phyloP scores from a whole-genome alignment of 257 asterid species.

The Euphrasia confusa region DNA sequence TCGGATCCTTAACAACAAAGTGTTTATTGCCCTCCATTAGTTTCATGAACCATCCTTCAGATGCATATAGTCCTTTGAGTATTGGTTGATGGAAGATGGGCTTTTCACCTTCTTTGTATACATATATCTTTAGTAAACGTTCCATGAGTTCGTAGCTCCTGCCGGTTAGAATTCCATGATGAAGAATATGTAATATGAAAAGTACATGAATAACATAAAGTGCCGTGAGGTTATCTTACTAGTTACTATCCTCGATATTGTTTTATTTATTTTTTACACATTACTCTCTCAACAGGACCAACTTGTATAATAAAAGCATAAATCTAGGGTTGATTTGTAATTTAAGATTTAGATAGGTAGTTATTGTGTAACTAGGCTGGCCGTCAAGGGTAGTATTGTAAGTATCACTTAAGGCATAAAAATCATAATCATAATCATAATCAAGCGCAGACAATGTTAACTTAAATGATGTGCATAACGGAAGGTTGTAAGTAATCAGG shows the following conservation, averaged over 20 bases:
- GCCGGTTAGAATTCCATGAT: constrained; percentile 21
- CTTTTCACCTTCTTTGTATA: constrained; percentile 74
- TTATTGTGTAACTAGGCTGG: neutral
- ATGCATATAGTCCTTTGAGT: constrained; percentile 76
- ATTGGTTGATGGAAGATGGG: constrained; percentile 87
- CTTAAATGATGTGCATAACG: neutral
- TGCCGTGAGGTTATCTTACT: neutral
- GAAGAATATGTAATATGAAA: neutral
- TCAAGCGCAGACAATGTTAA: neutral
- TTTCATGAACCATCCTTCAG: constrained; percentile 98
- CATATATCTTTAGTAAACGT: constrained; percentile 56
- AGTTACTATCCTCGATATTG: no score
- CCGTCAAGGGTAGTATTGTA: neutral
- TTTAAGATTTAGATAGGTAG: neutral
- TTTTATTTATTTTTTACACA: neutral
- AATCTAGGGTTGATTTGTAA: neutral
- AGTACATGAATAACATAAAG: constrained; percentile 1
- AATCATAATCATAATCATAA: neutral
- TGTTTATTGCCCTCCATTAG: constrained; percentile 76
- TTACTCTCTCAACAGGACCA: neutral
- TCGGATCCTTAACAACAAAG: constrained; percentile 66
- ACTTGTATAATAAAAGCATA: neutral
- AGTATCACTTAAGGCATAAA: neutral
- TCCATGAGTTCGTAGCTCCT: constrained; percentile 95
- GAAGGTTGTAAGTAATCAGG: neutral